phyloP scores from a whole-genome alignment of 371 early-diverging fungal genomes.

The Circinella minor region DNA sequence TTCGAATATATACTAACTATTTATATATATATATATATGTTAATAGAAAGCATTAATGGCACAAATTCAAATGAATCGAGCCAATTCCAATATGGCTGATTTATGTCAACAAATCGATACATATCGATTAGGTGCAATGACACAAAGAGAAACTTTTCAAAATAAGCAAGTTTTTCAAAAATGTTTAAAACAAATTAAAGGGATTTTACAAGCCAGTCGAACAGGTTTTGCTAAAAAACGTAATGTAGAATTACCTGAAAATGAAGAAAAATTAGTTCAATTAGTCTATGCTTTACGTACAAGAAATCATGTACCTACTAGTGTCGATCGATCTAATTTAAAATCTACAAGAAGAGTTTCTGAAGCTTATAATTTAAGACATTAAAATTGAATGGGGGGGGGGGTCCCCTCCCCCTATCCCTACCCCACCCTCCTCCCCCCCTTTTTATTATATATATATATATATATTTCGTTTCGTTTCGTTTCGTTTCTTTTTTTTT shows the following conservation, averaged over 20 bases:
- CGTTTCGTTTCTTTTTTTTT: too few relatives aligned
- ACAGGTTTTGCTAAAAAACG: slow-evolving; percentile 44
- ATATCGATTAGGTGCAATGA: slow-evolving; percentile 45
- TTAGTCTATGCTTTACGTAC: slow-evolving; percentile 49
- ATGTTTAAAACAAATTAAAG: slow-evolving; percentile 54
- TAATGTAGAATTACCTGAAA: slow-evolving; percentile 29
- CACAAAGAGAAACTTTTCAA: slow-evolving; percentile 52
- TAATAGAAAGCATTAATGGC: slow-evolving; percentile 56
- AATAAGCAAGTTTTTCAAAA: slow-evolving; percentile 57
- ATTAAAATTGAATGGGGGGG: not conserved
- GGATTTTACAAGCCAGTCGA: slow-evolving; percentile 44
- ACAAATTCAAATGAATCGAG: slow-evolving; percentile 58
- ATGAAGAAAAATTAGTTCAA: slow-evolving; percentile 48
- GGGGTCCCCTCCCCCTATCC: not conserved
- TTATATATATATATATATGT: too few relatives aligned
- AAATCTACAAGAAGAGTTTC: slow-evolving; percentile 48
- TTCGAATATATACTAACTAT: too few relatives aligned
- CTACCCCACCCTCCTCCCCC: not conserved
- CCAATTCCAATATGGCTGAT: slow-evolving; percentile 58
- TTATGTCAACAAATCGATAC: slow-evolving; percentile 57
- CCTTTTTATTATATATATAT: too few relatives aligned
- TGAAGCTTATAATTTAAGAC: slow-evolving; percentile 49
- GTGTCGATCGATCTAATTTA: slow-evolving; percentile 24
- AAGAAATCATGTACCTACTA: slow-evolving; percentile 31
- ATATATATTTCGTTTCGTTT: not conserved